These are phyloP conservation scores for Solanum peruvianum DNA, from an alignment of 257 asterid genomes.

Conservation along the genomic window DNA sequence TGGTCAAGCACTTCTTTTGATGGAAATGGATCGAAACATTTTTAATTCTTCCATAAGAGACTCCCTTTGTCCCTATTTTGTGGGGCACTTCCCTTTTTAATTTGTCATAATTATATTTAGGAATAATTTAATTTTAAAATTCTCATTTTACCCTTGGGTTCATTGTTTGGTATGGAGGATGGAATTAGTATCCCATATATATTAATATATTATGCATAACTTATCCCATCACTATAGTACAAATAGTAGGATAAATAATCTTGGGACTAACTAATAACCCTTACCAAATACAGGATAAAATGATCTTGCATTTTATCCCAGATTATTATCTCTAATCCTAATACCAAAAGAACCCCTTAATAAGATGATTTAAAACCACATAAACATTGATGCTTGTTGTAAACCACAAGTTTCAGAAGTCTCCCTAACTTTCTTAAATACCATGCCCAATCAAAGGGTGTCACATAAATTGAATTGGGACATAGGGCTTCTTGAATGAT, in stretches of 20 bases:
- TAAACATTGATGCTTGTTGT: not conserved
- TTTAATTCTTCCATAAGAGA: not conserved
- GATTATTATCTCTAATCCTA: not conserved
- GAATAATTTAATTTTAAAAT: not conserved
- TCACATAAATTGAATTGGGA: too few relatives aligned
- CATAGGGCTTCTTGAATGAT: not conserved
- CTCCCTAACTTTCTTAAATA: not conserved
- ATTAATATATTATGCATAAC: not conserved
- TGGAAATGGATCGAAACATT: not conserved
- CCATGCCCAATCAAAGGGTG: not conserved
- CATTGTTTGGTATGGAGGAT: not conserved
- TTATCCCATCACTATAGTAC: not conserved
- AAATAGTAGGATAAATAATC: not conserved
- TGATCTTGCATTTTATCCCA: not conserved
- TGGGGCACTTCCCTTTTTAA: not conserved
- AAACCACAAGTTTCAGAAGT: not conserved
- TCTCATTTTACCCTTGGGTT: not conserved
- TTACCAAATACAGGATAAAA: not conserved
- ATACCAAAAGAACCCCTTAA: not conserved
- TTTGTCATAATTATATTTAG: not conserved
- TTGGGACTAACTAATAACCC: not conserved
- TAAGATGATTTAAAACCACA: not conserved
- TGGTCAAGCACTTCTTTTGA: not conserved
- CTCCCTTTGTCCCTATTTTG: not conserved
- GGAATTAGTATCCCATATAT: not conserved